These are phyloP conservation scores for Piper longum DNA, from an alignment of 164 flowering plant genomes.

Conservation along the genomic window DNA sequence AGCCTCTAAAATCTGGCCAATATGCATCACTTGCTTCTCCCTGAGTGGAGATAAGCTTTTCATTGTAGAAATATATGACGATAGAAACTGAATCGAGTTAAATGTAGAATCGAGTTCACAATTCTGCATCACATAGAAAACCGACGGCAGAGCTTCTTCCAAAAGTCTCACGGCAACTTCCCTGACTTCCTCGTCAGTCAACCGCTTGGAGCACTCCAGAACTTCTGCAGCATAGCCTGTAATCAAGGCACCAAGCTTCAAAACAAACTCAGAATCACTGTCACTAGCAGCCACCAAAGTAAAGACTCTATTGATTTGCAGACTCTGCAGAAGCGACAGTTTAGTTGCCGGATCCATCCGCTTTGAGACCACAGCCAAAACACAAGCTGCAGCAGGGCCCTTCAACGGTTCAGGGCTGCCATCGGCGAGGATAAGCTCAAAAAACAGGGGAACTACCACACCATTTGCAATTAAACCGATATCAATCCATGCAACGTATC, in stretches of 20 bases:
- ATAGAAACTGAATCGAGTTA: constrained; percentile 67
- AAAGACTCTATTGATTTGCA: constrained; percentile 65
- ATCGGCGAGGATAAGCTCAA: constrained; percentile 58
- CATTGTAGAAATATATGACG: constrained; percentile 70
- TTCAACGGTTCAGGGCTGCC: constrained; percentile 54
- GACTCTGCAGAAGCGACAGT: constrained; percentile 51
- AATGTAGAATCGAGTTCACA: constrained; percentile 67
- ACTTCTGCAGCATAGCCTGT: constrained; percentile 77
- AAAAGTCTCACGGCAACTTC: constrained; percentile 46
- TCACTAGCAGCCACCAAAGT: constrained; percentile 40
- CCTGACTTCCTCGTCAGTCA: constrained; percentile 47
- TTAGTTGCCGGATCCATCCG: constrained; percentile 76
- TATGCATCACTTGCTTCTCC: constrained; percentile 62
- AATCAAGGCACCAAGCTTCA: constrained; percentile 45
- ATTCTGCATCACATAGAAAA: constrained; percentile 67
- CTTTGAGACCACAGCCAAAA: constrained; percentile 63
- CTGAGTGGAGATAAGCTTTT: constrained; percentile 52
- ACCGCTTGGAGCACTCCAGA: constrained; percentile 62
- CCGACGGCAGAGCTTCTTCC: constrained; percentile 82
- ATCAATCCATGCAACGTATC: constrained; percentile 88
- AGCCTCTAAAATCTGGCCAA: constrained; percentile 76
- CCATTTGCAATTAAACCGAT: constrained; percentile 79
- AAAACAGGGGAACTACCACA: constrained; percentile 53
- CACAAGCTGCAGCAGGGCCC: constrained; percentile 67
- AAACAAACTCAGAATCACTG: constrained; percentile 56